Evolutionary conservation across 768 basidiomycete genomes (phyloP).

Genomic region (Exidia glandulosa): DNA sequence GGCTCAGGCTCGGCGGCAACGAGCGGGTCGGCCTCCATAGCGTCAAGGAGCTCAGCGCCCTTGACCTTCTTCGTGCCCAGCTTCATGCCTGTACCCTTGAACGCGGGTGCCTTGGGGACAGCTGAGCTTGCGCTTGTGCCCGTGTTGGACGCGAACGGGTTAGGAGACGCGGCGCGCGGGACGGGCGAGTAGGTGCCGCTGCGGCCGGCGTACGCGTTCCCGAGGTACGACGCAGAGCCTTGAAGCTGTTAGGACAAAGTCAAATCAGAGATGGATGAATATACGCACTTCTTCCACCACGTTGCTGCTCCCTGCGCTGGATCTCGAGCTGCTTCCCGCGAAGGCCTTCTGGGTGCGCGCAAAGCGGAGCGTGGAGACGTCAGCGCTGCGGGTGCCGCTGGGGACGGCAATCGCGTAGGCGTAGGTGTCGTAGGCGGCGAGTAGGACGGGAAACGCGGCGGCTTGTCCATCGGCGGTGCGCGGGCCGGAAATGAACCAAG

Average conservation of each 20-base stretch:
- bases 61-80: conserved; percentile 86
- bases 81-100: conserved; percentile 96
- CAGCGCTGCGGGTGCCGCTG: background rate
- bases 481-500: background rate
- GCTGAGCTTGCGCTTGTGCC: conserved; percentile 38
- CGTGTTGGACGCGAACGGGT: conserved; percentile 26
- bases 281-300: too few relatives aligned
- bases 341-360: background rate
- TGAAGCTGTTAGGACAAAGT: too few relatives aligned
- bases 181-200: conserved; percentile 60
- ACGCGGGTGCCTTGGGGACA: conserved; percentile 61
- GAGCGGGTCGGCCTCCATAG: conserved; percentile 68
- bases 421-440: background rate
- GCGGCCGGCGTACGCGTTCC: conserved; percentile 43
- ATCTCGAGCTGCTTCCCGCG: too few relatives aligned
- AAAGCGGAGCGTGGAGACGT: background rate
- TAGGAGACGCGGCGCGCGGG: conserved; percentile 45
- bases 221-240: too few relatives aligned
- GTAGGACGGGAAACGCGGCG: background rate
- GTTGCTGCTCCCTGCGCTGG: too few relatives aligned
- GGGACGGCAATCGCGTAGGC: background rate
- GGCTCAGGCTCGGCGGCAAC: too few relatives aligned
- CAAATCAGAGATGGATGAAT: too few relatives aligned
- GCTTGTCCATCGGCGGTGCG: background rate
- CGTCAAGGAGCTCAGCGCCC: conserved; percentile 79